A percentile compares a stretch with the other conserved stretches of the same genome.
Evolutionary conservation across 208 protist genomes (phyloP).

Genomic region (Acanthamoeba castellanii): DNA sequence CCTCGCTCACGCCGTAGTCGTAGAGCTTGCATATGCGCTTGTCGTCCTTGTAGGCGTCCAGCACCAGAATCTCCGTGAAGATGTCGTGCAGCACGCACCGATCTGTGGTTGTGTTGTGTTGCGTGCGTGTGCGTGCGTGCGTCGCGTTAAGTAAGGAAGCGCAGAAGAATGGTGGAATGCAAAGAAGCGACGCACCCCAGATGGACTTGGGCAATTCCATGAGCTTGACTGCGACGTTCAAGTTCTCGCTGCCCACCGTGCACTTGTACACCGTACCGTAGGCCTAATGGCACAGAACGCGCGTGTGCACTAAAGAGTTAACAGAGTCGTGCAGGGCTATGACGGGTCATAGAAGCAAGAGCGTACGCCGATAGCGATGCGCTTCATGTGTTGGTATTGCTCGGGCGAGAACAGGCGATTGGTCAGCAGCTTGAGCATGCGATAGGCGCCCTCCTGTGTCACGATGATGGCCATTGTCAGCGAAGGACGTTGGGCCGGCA

Average conservation of each 20-base stretch:
- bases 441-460: slow-evolving; percentile 37
- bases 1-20: slow-evolving; percentile 90
- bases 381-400: slow-evolving; percentile 76
- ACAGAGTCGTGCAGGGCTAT: no score
- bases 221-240: slow-evolving; percentile 83
- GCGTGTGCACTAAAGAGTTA: no score
- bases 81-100: slow-evolving; percentile 89
- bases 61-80: slow-evolving; percentile 89
- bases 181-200: neutral
- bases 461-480: neutral
- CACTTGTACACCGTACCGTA: slow-evolving; percentile 88
- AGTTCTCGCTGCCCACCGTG: slow-evolving; percentile 73
- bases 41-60: slow-evolving; percentile 87
- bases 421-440: slow-evolving; percentile 65
- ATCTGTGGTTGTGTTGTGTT: slow-evolving; percentile 77
- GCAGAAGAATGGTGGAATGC: neutral
- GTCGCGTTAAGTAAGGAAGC: neutral
- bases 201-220: slow-evolving; percentile 77
- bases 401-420: slow-evolving; percentile 75
- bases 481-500: slow-evolving; percentile 82
- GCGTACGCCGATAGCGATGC: slow-evolving; percentile 80
- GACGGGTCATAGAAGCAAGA: neutral
- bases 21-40: slow-evolving; percentile 84
- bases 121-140: neutral
- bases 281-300: neutral